Conservation (phyloP, 768 basidiomycete species). For the Amanita inopinata region DNA sequence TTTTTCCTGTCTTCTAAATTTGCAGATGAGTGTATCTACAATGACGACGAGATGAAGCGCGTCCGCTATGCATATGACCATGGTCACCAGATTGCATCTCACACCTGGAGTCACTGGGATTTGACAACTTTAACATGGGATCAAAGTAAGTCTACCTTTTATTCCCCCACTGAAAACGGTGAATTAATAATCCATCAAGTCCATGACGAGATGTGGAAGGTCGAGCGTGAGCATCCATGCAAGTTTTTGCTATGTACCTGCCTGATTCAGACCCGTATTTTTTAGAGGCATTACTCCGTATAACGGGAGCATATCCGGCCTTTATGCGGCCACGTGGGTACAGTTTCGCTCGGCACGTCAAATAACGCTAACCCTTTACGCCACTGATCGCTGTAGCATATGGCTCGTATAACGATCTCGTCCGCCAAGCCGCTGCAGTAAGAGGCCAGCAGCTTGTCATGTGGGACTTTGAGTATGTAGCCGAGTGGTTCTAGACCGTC, state of each 20-base stretch:
- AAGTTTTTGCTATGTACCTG: background rate
- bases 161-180: too few species aligned
- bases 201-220: conserved; percentile 16
- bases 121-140: conserved; percentile 16
- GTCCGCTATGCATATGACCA: conserved; percentile 16
- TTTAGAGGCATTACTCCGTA: conserved; percentile 20
- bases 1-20: background rate
- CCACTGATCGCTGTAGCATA: conserved; percentile 25
- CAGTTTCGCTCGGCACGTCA: background rate
- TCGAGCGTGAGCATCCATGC: conserved; percentile 11
- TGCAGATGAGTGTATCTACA: conserved; percentile 22
- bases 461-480: conserved; percentile 30
- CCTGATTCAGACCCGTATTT: background rate
- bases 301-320: conserved; percentile 25
- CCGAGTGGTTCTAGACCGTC: background rate
- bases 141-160: conserved; percentile 14
- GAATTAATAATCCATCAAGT: too few species aligned
- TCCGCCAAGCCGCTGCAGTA: conserved; percentile 25
- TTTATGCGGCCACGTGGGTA: conserved; percentile 28
- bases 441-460: conserved; percentile 27
- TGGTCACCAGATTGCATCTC: conserved; percentile 24
- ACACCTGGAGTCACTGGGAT: conserved; percentile 23
- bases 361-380: background rate
- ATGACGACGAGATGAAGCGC: conserved; percentile 11
- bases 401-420: conserved; percentile 38